These are phyloP conservation scores for Kluyveromyces sp. DNA, from an alignment of 1,139 yeast genomes.

Conservation along the genomic window DNA sequence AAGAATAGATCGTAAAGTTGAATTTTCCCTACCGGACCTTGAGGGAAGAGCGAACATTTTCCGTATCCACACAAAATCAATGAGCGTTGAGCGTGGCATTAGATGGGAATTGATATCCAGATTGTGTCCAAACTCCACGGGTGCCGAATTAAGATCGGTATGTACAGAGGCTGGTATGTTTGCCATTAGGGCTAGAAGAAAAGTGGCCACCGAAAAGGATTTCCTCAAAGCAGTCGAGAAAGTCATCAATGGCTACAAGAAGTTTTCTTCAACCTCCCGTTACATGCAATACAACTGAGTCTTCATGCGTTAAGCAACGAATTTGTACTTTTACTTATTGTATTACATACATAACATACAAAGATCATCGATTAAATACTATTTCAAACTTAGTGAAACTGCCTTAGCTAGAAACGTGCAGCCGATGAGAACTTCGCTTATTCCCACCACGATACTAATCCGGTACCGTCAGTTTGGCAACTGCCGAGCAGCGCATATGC, in stretches of 20 bases:
- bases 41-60: slow-evolving; percentile 97
- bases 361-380: neutral
- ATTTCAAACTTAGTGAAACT: no score
- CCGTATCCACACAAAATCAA: slow-evolving; percentile 92
- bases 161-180: slow-evolving; percentile 99
- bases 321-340: neutral
- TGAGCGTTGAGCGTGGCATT: slow-evolving; percentile 95
- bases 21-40: slow-evolving; percentile 88
- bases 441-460: slow-evolving; percentile 95
- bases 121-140: slow-evolving; percentile 95
- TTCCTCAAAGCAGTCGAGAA: slow-evolving; percentile 95
- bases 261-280: slow-evolving; percentile 93
- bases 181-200: slow-evolving; percentile 96
- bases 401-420: no score
- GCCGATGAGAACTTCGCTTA: no score
- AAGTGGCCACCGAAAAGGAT: slow-evolving; percentile 96
- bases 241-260: slow-evolving; percentile 96
- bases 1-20: slow-evolving; percentile 95
- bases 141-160: slow-evolving; percentile 94
- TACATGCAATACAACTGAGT: slow-evolving; percentile 89
- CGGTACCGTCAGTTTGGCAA: slow-evolving; percentile 95
- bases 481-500: slow-evolving; percentile 85
- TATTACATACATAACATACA: neutral
- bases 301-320: neutral
- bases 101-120: slow-evolving; percentile 98